Base-by-base conservation (phyloP, 306 rosid species). In the Notholithocarpus densiflorus region DNA sequence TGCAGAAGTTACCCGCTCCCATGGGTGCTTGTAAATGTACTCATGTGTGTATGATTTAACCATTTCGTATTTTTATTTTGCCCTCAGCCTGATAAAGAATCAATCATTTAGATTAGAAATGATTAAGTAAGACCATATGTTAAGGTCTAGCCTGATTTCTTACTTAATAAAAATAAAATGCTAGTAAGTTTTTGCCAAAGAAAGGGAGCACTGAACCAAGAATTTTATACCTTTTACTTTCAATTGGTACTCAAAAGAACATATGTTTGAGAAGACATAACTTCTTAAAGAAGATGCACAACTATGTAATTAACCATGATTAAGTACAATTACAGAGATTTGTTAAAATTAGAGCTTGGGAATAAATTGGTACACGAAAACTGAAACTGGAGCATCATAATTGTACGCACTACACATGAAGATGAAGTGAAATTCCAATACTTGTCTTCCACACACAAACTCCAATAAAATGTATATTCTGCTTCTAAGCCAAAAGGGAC, bases 1-100 rank as follows among this genome's bases (percentile, higher is more conserved):
- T 51, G 98, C 98, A 34, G 90, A 85, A 53, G 92, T 91, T 69
- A 93, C 99, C 73, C 98, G 76, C 74, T 95, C 97, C 98, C 99
- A 95, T 2, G 99, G 98, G 81, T 95, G 99, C 80, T 86, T 91
- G 88, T 90, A 95, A 19, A 89, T 80, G 87, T 95, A 79, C 77
- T 95, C 98, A 66, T 95, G 99, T 53, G 80, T 54, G 77, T 90
- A 93, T 55, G 97, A 90, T 84, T 78, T 93, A 83, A 88, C 99
- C 98, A 95, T 93, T 48, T 12, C 14, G 24, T 26, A 45, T 59
- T 74, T 79, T 74, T 59, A n/a, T 75, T 77, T 24, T 73, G 29
- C 23, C 85, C 56, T 62, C 40, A 53, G 12, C 21, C 79, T 68
- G 34, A 61, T 37, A 43, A 20, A 37, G 32, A 68, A 81, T 19